Percentiles rank a stretch among this genome's conserved stretches.
Evolutionary conservation across 2,329 filamentous ascomycete genomes (phyloP).

Genomic region (Capronia americana): DNA sequence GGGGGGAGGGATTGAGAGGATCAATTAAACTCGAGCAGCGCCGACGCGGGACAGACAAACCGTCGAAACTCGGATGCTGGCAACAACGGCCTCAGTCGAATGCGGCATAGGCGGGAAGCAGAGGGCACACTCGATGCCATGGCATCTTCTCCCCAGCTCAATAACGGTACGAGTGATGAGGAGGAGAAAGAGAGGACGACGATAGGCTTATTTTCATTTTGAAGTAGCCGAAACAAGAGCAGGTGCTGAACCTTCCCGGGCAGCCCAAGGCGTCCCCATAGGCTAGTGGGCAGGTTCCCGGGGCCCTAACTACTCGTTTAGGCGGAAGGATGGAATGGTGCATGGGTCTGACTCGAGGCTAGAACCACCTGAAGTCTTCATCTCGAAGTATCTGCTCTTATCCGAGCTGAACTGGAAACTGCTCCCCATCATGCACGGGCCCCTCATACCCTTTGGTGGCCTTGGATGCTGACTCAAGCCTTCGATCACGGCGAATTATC

Average conservation of each 20-base stretch:
- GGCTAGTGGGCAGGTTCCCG: not conserved
- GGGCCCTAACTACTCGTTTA: conserved; percentile 1
- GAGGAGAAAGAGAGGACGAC: conserved; percentile 11
- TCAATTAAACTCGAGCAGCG: conserved; percentile 9
- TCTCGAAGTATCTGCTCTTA: conserved; percentile 11
- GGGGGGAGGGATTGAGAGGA: conserved; percentile 8
- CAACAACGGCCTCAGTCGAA: conserved; percentile 14
- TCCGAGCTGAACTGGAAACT: conserved; percentile 15
- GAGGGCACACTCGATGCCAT: conserved; percentile 11
- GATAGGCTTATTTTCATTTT: conserved; percentile 4
- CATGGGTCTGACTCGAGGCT: conserved; percentile 7
- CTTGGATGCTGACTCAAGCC: conserved; percentile 13
- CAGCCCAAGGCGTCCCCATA: conserved; percentile 1
- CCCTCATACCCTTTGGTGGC: not conserved
- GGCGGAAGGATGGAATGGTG: conserved; percentile 4
- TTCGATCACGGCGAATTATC: not conserved
- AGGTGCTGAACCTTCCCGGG: conserved; percentile 9
- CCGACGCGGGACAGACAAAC: conserved; percentile 12
- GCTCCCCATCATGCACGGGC: not conserved
- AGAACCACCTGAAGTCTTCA: conserved; percentile 11
- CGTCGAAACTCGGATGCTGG: conserved; percentile 19
- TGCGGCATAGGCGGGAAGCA: conserved; percentile 20
- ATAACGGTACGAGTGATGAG: conserved; percentile 11
- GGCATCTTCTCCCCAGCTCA: conserved; percentile 6
- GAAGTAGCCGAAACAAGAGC: conserved; percentile 9